Conservation (phyloP, 2,329 filamentous ascomycete genomes). For the Alternaria consortialis region DNA sequence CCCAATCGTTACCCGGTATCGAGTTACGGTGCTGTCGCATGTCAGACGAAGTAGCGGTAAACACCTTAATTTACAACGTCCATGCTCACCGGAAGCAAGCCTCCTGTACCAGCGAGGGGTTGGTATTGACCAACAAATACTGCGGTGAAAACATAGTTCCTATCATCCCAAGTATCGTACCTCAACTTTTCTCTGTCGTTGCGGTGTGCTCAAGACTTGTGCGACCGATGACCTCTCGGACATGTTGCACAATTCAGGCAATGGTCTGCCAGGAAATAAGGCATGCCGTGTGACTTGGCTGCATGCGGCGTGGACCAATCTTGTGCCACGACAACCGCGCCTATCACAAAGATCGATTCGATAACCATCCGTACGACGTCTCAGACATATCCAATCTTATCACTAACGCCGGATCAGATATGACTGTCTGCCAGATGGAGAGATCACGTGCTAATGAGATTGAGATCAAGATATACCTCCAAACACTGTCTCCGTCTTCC, state of each 20-base stretch:
- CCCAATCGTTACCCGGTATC: background rate
- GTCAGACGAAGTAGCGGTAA: background rate
- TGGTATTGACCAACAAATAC: background rate
- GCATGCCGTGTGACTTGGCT: background rate
- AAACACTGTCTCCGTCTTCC: background rate
- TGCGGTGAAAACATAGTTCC: background rate
- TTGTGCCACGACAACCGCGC: background rate
- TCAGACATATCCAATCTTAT: background rate
- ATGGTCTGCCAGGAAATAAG: background rate
- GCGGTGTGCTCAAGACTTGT: background rate
- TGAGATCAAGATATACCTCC: too few species aligned
- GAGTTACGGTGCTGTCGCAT: background rate
- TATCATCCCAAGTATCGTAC: background rate
- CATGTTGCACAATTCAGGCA: background rate
- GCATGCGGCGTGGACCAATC: background rate
- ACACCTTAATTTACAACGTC: background rate
- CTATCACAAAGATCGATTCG: background rate
- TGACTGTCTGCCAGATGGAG: background rate
- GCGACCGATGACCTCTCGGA: background rate
- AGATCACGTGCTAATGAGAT: background rate
- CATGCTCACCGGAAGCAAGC: background rate
- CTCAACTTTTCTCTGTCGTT: background rate
- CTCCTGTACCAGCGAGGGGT: background rate
- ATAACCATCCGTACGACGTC: background rate
- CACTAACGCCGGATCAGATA: background rate